A percentile compares a stretch with the other conserved stretches of the same genome.
Evolutionary conservation across 306 rosid species (phyloP).

Genomic region (Senna siamea): DNA sequence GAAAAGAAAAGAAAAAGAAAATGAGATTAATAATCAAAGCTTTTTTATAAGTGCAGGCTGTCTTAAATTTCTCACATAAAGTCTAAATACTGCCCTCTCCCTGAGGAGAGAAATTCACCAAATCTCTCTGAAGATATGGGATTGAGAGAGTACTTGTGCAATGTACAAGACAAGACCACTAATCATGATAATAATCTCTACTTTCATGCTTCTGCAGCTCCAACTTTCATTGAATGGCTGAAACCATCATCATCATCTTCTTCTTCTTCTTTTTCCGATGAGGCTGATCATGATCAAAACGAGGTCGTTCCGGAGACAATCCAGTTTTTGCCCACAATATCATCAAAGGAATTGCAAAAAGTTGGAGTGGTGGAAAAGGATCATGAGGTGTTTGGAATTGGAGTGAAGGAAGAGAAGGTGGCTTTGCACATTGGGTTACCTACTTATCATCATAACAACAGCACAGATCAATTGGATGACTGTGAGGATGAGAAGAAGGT

Average conservation of each 20-base stretch:
- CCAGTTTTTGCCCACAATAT: constrained; percentile 67
- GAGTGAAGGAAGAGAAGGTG: constrained; percentile 62
- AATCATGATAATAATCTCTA: constrained; percentile 21
- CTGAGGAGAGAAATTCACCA: constrained; percentile 47
- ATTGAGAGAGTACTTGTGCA: constrained; percentile 49
- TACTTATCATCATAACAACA: background rate
- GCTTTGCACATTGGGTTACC: constrained; percentile 91
- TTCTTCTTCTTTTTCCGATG: constrained; percentile 34
- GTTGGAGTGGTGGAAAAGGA: constrained; percentile 11
- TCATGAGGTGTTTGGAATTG: constrained; percentile 47
- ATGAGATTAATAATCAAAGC: constrained; percentile 34
- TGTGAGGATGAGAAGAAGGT: constrained; percentile 36
- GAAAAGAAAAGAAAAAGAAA: constrained; percentile 54
- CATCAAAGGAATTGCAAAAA: constrained; percentile 44
- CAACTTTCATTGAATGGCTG: constrained; percentile 94
- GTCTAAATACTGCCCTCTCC: constrained; percentile 54
- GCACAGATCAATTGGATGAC: constrained; percentile 13
- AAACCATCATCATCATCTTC: constrained; percentile 62
- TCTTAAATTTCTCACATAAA: constrained; percentile 46
- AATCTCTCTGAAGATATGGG: constrained; percentile 63
- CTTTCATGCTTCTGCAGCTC: constrained; percentile 54
- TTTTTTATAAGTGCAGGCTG: constrained; percentile 47
- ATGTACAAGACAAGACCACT: constrained; percentile 39
- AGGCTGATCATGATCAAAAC: background rate
- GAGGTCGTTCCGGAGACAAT: constrained; percentile 42